phyloP scores from a whole-genome alignment of 495 filamentous ascomycete species.

The Mycothermus thermophilus region DNA sequence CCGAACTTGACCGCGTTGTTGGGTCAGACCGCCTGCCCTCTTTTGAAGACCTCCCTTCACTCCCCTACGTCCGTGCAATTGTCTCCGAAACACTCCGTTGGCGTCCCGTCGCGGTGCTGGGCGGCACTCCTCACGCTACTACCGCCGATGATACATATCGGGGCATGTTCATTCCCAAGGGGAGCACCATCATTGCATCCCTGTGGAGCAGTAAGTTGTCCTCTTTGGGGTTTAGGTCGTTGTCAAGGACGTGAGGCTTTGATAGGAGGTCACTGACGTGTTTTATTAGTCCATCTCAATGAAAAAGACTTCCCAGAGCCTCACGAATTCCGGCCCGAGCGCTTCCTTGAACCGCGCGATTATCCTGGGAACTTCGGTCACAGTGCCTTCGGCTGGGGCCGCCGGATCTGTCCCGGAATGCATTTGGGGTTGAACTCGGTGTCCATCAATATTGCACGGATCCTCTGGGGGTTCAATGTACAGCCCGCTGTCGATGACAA shows the following conservation, averaged over 20 bases:
- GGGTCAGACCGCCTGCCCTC: constrained; percentile 36
- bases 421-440: constrained; percentile 37
- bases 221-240: constrained; percentile 9
- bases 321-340: constrained; percentile 34
- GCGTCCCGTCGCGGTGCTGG: constrained; percentile 35
- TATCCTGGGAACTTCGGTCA: constrained; percentile 41
- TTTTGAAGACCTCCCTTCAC: constrained; percentile 29
- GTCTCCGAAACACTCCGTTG: constrained; percentile 40
- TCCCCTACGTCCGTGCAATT: constrained; percentile 35
- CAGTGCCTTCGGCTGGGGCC: constrained; percentile 45
- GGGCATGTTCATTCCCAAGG: constrained; percentile 38
- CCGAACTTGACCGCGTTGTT: constrained; percentile 42
- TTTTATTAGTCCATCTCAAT: constrained; percentile 40
- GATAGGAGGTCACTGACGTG: background rate
- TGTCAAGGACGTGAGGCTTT: constrained; percentile 10
- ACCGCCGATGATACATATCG: constrained; percentile 43
- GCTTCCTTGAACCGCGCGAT: constrained; percentile 26
- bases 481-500: constrained; percentile 28
- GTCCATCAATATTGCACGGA: constrained; percentile 37
- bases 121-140: constrained; percentile 44
- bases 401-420: constrained; percentile 43
- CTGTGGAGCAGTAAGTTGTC: constrained; percentile 33
- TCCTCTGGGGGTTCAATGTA: constrained; percentile 40
- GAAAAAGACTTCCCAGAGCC: constrained; percentile 44
- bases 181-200: constrained; percentile 38